Evolutionary conservation across 208 protist genomes (phyloP), one percentile per base, ranked within the genome.

Genomic region (Eutreptiella sp.): DNA sequence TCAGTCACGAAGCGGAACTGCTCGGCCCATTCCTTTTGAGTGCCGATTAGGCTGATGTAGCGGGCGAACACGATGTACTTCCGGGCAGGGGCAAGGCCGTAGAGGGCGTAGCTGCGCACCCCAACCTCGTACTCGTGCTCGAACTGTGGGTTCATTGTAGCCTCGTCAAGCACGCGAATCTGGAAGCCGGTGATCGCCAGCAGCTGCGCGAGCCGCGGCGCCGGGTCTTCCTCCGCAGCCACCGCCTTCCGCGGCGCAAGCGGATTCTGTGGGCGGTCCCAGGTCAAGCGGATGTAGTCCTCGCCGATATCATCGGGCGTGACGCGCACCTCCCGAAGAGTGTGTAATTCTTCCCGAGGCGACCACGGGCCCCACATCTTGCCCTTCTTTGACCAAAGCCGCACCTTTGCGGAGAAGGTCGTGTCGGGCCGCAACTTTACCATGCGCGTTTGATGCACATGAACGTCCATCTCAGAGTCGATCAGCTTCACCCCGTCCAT

Each of bases 1-100:
- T 79, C 70, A 24, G 84, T 93, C 48, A 79, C 79, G 31, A 93
- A 85, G 5, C 83, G 73, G 3, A 74, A 68, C 45, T 85, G 72
- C 63, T 90, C 83, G 4, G 32, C 63, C 84, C 84, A 93, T 26
- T 78, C 75, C 21, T 72, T 77, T 68, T 80, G 73, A 0, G 83
- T 86, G 38, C 73, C 72, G 33, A 90, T 77, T 23, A 90, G 67
- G 24, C 81, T 90, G 43, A 70, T 66, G 68, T 89, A 89, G 27
- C 83, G 81, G 57, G 82, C 71, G 59, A 89, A 64, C 0, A 89
- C 80, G 59, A 89, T 76, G 70, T 90, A 89, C 1, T 76, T 73
- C 21, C 77, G 80, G 1, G 79, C 83, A 1, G 84, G 75, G 26
- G 57, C 42, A 16, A 92, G 69, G 26, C 73, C 69, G 50, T 79